Percentiles rank a stretch among this genome's conserved stretches.
Evolutionary conservation across 306 rosid genomes (phyloP).

Genomic region (Prunus mume): DNA sequence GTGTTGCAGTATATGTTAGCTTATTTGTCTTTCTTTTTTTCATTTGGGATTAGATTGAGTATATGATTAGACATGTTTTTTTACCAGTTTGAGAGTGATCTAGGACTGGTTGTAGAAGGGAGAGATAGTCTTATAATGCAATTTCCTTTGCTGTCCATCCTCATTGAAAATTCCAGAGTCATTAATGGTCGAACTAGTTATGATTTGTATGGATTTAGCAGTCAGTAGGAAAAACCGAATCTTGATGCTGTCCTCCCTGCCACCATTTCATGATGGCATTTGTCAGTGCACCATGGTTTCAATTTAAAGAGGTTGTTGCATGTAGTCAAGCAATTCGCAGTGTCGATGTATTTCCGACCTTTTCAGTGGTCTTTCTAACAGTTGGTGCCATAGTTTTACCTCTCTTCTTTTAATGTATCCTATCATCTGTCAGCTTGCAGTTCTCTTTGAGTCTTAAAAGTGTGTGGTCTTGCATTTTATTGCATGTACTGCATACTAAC

Average conservation of each 20-base stretch:
- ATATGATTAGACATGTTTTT: background rate
- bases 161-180: background rate
- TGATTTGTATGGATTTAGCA: background rate
- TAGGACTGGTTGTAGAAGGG: background rate
- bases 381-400: background rate
- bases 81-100: background rate
- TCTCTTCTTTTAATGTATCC: background rate
- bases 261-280: background rate
- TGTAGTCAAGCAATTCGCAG: background rate
- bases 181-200: background rate
- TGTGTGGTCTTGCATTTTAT: background rate
- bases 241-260: too few species aligned
- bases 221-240: too few species aligned
- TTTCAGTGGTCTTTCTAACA: background rate
- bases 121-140: background rate
- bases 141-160: background rate
- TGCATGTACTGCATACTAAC: conserved; percentile 11
- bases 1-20: background rate
- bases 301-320: background rate
- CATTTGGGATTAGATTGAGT: background rate
- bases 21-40: background rate
- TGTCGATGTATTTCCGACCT: background rate
- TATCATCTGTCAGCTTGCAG: background rate
- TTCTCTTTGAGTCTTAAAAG: background rate
- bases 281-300: background rate